Base-by-base conservation (phyloP, 805 yeast genomes). In the Hanseniaspora jakobsenii region DNA sequence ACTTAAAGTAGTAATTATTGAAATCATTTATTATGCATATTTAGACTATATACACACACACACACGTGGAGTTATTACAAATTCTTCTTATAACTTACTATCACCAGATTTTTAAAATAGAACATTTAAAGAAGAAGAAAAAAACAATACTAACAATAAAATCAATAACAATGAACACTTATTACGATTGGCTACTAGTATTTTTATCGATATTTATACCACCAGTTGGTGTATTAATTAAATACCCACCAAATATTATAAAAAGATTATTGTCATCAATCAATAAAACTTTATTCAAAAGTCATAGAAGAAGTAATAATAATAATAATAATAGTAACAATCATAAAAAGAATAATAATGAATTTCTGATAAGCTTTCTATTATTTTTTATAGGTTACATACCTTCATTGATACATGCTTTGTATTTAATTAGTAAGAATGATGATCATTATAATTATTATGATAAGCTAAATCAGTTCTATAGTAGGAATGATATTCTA, bases 351-450 rank as follows among this genome's bases (percentile, higher is more conserved):
- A 6, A 24, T 21, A 50, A 58, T 7, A 55, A 55, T 43, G 63
- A 59, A 41, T 50, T 57, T 51, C 64, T 71, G 63, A 72, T 80
- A 49, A 81, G 80, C 56, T 65, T 80, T 32, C 58, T 73, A 22
- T 64, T 81, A 32, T 75, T 77, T 50, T 40, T 77, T 7, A 60
- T 80, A 26, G 83, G 86, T 2, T 76, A 71, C 57, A 60, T 81
- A 47, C 89, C 89, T 0, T 86, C 86, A 3, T 63, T 79, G 40
- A 59, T 80, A 35, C 89, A 81, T 58, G 68, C 81, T 4, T 68
- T 78, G 61, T 81, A 77, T 57, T 72, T 81, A 47, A 78, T 81
- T 45, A 63, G 75, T 47, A 60, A 61, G 37, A 71, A 75, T 51
- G 45, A 41, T 23, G 45, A 34, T 4, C 45, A 41, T 22, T 41